Evolutionary conservation across 306 rosid genomes (phyloP), one percentile per base, ranked within the genome.

Genomic region (Coriaria nepalensis): DNA sequence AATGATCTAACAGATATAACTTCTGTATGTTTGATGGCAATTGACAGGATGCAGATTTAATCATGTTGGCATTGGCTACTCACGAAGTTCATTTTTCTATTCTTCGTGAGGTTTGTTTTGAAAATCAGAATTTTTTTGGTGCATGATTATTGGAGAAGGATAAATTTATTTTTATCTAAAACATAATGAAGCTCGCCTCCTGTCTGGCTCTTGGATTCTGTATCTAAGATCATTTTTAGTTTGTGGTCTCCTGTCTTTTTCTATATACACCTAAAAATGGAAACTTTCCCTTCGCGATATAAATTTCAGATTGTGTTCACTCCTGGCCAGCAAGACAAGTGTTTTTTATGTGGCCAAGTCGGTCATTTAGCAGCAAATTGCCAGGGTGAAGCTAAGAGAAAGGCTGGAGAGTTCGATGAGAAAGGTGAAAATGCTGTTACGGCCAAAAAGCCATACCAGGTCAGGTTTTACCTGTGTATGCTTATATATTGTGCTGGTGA

Each of bases 31-130:
- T 12, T 47, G 56, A 12, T 42, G 49, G 37, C 33, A 46, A 29
- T 37, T 74, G 48, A 50, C 84, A 92, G 98, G 98, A 92, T 78
- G 98, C 98, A 8, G 98, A 92, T 78, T 72, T 92, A 72, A 92
- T 92, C 54, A 92, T 92, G 98, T 69, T 92, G 73, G 98, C 80
- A 50, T 69, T 92, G 73, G 93, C 98, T 59, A 92, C 96, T 47
- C 98, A 92, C 71, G 98, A 92, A 72, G 46, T 86, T 55, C 98
- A 92, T 76, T 92, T 92, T 69, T 82, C 98, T 55, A 86, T 92
- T 61, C 81, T 92, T 55, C 79, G 98, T 57, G 98, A 92, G 96
- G 98, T 92, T 53, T 62, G 90, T 65, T 54, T 43, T 55, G 42
- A 20, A 20, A 20, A 20, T 34, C 39, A 8, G 6, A 29, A 12